phyloP scores from a whole-genome alignment of 2,329 filamentous ascomycete genomes.

The Teratosphaeria viscida region DNA sequence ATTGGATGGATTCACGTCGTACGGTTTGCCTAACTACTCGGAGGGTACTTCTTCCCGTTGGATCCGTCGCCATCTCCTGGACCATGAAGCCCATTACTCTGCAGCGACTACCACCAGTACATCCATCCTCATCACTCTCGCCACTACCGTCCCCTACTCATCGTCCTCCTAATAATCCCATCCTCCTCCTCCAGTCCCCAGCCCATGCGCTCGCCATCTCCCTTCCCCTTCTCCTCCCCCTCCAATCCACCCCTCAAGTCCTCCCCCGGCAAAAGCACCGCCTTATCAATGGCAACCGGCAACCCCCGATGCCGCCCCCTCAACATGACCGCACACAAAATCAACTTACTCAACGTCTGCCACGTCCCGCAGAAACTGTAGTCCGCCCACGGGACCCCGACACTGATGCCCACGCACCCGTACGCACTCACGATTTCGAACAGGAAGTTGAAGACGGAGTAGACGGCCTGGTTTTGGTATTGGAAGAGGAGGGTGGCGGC shows the following conservation, averaged over 20 bases:
- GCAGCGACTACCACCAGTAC: too few species aligned
- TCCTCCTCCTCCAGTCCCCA: constrained; percentile 6
- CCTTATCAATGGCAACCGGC: constrained; percentile 45
- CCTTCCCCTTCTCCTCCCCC: constrained; percentile 25
- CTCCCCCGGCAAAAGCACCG: constrained; percentile 30
- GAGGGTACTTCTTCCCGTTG: too few species aligned
- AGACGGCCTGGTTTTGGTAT: constrained; percentile 24
- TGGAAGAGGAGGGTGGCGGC: background rate
- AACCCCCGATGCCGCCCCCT: constrained; percentile 45
- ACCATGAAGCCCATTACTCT: too few species aligned
- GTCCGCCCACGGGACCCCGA: constrained; percentile 34
- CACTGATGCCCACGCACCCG: constrained; percentile 36
- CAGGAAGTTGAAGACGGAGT: constrained; percentile 35
- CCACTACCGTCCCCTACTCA: constrained; percentile 4
- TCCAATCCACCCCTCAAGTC: constrained; percentile 11
- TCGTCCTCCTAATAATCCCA: constrained; percentile 7
- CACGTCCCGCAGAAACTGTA: constrained; percentile 41
- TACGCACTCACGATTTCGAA: constrained; percentile 36
- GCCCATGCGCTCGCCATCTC: constrained; percentile 14
- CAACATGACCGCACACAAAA: constrained; percentile 47
- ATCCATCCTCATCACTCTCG: too few species aligned
- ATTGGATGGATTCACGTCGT: too few species aligned
- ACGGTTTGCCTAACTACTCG: too few species aligned
- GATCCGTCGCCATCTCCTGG: too few species aligned
- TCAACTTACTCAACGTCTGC: constrained; percentile 41